These are phyloP conservation scores for Trichoderma endophyticum DNA, from an alignment of 2,329 filamentous ascomycete genomes.

Conservation along the genomic window DNA sequence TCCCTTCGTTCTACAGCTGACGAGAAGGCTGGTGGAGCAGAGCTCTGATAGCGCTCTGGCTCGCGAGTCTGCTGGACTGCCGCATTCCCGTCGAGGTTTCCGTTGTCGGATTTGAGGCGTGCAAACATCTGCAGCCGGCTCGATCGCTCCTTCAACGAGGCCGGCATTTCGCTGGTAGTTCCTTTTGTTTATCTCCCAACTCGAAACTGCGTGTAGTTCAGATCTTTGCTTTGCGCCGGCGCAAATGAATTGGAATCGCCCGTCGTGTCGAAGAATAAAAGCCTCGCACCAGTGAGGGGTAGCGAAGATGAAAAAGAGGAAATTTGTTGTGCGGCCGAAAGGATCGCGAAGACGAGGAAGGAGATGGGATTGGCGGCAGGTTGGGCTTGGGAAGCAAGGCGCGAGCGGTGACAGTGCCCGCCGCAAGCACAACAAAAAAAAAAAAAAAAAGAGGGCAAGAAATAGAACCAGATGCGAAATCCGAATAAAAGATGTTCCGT, in stretches of 20 bases:
- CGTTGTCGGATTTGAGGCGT: conserved; percentile 27
- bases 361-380: not conserved
- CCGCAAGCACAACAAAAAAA: not conserved
- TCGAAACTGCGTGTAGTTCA: not conserved
- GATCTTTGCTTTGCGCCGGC: not conserved
- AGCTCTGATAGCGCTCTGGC: conserved; percentile 24
- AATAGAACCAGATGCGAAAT: not conserved
- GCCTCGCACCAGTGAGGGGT: not conserved
- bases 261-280: not conserved
- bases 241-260: not conserved
- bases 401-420: conserved; percentile 4
- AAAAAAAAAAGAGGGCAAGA: not conserved
- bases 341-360: conserved; percentile 8
- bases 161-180: conserved; percentile 27
- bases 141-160: conserved; percentile 31
- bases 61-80: conserved; percentile 22
- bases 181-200: not conserved
- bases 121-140: conserved; percentile 34
- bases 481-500: not conserved
- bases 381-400: not conserved
- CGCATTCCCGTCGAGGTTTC: conserved; percentile 16
- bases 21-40: conserved; percentile 17
- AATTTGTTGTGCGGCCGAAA: not conserved
- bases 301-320: not conserved
- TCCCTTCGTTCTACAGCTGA: conserved; percentile 27